phyloP scores from a whole-genome alignment of 2,329 filamentous ascomycete species.

The Fusarium concolor region DNA sequence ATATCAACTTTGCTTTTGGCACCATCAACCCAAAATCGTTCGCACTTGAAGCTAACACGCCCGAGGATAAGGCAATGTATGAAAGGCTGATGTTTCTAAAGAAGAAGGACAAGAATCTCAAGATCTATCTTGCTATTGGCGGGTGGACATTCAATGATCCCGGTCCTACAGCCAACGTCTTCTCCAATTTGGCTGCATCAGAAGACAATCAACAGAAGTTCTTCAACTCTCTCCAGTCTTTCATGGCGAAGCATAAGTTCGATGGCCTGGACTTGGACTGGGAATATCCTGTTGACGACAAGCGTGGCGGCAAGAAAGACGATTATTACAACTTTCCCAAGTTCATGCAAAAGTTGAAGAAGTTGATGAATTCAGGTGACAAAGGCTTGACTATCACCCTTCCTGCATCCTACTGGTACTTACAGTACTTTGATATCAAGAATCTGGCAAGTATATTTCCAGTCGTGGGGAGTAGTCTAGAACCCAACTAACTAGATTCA shows the following conservation, averaged over 20 bases:
- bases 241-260: slow-evolving; percentile 13
- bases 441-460: too few relatives aligned
- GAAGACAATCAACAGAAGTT: slow-evolving; percentile 48
- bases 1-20: slow-evolving; percentile 31
- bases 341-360: slow-evolving; percentile 36
- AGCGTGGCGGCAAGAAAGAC: too few relatives aligned
- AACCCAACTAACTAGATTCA: too few relatives aligned
- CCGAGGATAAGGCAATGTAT: too few relatives aligned
- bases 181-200: slow-evolving; percentile 42
- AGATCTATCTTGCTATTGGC: slow-evolving; percentile 55
- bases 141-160: slow-evolving; percentile 56
- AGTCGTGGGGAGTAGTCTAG: too few relatives aligned
- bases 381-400: slow-evolving; percentile 46
- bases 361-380: slow-evolving; percentile 8
- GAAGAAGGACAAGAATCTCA: slow-evolving; percentile 26
- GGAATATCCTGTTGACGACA: too few relatives aligned
- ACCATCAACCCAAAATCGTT: slow-evolving; percentile 33
- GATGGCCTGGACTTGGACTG: too few relatives aligned
- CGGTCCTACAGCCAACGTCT: slow-evolving; percentile 42
- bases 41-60: too few relatives aligned
- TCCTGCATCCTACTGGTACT: slow-evolving; percentile 51
- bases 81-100: too few relatives aligned
- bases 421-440: slow-evolving; percentile 51
- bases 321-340: slow-evolving; percentile 53
- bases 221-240: slow-evolving; percentile 48